Evolutionary conservation across 805 yeast genomes (phyloP).

Genomic region (Starmerella ratchasimensis): DNA sequence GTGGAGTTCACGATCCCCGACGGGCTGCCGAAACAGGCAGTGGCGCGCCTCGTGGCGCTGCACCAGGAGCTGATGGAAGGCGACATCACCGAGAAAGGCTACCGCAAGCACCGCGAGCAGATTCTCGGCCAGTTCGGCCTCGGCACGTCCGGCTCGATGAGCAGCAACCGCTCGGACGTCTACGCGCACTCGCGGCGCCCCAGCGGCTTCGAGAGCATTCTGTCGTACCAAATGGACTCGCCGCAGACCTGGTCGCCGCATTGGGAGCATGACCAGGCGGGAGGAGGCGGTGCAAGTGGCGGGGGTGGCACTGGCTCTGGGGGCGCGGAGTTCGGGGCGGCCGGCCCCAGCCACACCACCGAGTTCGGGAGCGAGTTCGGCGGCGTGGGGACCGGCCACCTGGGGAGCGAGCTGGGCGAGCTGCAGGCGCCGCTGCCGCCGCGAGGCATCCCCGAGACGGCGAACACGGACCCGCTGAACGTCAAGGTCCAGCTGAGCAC

Average conservation of each 20-base stretch:
- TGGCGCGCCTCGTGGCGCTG: slow-evolving; percentile 19
- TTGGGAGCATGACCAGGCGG: neutral
- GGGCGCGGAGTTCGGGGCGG: too few relatives aligned
- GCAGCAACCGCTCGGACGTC: slow-evolving; percentile 7
- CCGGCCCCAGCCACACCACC: too few relatives aligned
- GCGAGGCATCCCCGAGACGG: slow-evolving; percentile 23
- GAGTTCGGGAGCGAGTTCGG: too few relatives aligned
- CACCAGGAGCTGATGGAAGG: slow-evolving; percentile 37
- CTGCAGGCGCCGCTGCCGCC: slow-evolving; percentile 21
- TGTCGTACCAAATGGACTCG: slow-evolving; percentile 9
- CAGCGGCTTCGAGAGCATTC: slow-evolving; percentile 16
- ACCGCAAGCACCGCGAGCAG: slow-evolving; percentile 41
- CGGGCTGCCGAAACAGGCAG: slow-evolving; percentile 21
- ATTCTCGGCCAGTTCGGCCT: slow-evolving; percentile 23
- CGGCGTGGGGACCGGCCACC: neutral
- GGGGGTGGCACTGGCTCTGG: neutral
- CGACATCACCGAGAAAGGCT: slow-evolving; percentile 61
- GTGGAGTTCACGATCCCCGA: slow-evolving; percentile 22
- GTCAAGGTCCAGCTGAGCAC: slow-evolving; percentile 23
- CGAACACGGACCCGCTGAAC: slow-evolving; percentile 28
- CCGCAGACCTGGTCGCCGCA: slow-evolving; percentile 1
- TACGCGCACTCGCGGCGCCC: slow-evolving; percentile 16
- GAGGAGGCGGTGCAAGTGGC: neutral
- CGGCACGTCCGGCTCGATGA: slow-evolving; percentile 9
- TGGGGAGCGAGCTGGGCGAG: slow-evolving; percentile 7